These are phyloP conservation scores for Aspergillus versicolor DNA, from an alignment of 2,329 filamentous ascomycete species.

Conservation along the genomic window DNA sequence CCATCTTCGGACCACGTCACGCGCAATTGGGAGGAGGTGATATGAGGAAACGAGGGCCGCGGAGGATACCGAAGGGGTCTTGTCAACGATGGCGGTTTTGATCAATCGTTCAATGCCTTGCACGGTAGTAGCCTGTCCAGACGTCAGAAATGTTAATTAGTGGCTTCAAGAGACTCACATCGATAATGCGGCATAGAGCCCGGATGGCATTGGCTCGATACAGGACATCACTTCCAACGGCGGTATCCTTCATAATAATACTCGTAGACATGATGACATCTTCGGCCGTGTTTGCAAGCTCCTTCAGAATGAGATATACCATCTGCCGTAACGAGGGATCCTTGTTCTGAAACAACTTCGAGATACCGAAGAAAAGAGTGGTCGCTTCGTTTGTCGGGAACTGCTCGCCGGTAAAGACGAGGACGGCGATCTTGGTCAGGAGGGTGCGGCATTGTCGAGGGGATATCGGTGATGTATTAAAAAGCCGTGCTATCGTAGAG, in stretches of 20 bases:
- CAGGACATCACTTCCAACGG: constrained; percentile 88
- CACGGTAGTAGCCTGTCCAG: constrained; percentile 76
- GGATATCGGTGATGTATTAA: constrained; percentile 96
- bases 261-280: constrained; percentile 99
- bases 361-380: constrained; percentile 97
- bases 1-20: constrained; percentile 94
- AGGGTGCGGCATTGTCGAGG: constrained; percentile 96
- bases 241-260: constrained; percentile 99
- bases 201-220: constrained; percentile 96
- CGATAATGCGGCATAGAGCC: constrained; percentile 93
- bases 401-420: constrained; percentile 94
- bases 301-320: constrained; percentile 98
- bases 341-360: constrained; percentile 99
- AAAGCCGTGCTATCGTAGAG: constrained; percentile 73
- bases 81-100: constrained; percentile 99
- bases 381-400: constrained; percentile 98
- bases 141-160: constrained; percentile 16
- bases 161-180: constrained; percentile 57
- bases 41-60: constrained; percentile 96
- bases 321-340: constrained; percentile 97
- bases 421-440: constrained; percentile 92
- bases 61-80: constrained; percentile 94
- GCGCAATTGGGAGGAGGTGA: constrained; percentile 92
- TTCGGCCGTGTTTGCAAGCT: constrained; percentile 90
- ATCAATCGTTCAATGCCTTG: constrained; percentile 97